Evolutionary conservation across 768 basidiomycete genomes (phyloP).

Genomic region (Naganishia antarctica): DNA sequence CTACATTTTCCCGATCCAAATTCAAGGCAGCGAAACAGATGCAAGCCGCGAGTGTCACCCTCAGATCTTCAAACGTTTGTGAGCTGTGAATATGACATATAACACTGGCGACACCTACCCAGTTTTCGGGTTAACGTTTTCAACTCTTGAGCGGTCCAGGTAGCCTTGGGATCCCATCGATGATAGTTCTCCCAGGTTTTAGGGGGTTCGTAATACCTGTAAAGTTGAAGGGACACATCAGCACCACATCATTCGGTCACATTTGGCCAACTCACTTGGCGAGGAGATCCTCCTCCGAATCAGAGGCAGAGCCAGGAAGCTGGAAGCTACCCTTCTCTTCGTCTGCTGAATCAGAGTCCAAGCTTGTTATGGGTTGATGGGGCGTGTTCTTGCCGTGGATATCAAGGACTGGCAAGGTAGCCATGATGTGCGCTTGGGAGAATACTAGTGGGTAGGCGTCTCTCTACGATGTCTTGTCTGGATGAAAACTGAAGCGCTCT

Average conservation of each 20-base stretch:
- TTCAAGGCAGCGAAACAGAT: conserved; percentile 32
- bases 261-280: neutral
- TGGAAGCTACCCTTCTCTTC: conserved; percentile 7
- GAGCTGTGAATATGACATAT: too few relatives aligned
- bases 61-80: conserved; percentile 20
- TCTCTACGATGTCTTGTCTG: too few relatives aligned
- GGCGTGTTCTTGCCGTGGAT: conserved; percentile 14
- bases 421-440: neutral
- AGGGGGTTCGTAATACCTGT: conserved; percentile 33
- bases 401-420: neutral
- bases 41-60: conserved; percentile 30
- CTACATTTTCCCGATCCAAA: conserved; percentile 36
- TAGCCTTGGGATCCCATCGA: conserved; percentile 36
- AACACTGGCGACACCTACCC: conserved; percentile 12
- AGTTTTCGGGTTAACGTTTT: conserved; percentile 30
- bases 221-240: neutral
- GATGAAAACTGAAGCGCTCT: too few relatives aligned
- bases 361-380: neutral
- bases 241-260: neutral
- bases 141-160: conserved; percentile 35
- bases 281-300: conserved; percentile 3
- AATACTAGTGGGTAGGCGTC: too few relatives aligned
- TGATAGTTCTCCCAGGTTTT: conserved; percentile 36
- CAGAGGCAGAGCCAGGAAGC: neutral
- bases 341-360: neutral